Conservation (phyloP, 2,329 filamentous ascomycete species). For the Drechslerella stenobrocha region DNA sequence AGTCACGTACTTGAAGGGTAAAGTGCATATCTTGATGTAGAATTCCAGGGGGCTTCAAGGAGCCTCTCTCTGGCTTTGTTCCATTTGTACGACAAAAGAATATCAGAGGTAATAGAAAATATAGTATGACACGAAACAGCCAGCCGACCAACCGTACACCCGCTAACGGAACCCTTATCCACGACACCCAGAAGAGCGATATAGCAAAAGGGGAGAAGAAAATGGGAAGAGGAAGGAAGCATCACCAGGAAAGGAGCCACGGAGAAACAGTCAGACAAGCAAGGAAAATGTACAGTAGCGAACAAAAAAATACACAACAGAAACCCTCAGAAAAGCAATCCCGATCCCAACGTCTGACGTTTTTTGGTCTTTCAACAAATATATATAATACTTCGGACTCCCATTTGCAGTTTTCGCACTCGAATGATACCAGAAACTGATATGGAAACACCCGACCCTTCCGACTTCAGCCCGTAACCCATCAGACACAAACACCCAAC, state of each 20-base stretch:
- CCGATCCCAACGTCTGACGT: not conserved
- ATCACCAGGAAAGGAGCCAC: not conserved
- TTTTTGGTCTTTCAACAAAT: not conserved
- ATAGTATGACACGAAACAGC: not conserved
- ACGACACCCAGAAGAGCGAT: not conserved
- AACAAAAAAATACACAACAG: conserved; percentile 1
- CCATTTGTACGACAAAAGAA: not conserved
- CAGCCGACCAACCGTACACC: conserved; percentile 9
- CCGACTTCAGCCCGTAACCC: conserved; percentile 30
- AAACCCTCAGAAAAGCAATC: not conserved
- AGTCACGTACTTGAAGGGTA: too few species aligned
- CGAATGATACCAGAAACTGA: conserved; percentile 2
- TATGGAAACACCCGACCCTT: conserved; percentile 30
- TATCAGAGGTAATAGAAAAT: not conserved
- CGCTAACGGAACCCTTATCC: conserved; percentile 7
- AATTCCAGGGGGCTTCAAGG: too few species aligned
- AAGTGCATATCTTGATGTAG: too few species aligned
- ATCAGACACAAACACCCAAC: conserved; percentile 34
- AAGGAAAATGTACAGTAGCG: conserved; percentile 5
- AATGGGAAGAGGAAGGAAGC: not conserved
- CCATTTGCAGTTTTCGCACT: conserved; percentile 11
- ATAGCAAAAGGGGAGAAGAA: not conserved
- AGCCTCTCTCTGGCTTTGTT: too few species aligned
- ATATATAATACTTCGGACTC: conserved; percentile 16
- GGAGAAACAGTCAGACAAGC: not conserved